Evolutionary conservation across 345 rosid species (phyloP).

Genomic region (Eucalyptus urophylla): DNA sequence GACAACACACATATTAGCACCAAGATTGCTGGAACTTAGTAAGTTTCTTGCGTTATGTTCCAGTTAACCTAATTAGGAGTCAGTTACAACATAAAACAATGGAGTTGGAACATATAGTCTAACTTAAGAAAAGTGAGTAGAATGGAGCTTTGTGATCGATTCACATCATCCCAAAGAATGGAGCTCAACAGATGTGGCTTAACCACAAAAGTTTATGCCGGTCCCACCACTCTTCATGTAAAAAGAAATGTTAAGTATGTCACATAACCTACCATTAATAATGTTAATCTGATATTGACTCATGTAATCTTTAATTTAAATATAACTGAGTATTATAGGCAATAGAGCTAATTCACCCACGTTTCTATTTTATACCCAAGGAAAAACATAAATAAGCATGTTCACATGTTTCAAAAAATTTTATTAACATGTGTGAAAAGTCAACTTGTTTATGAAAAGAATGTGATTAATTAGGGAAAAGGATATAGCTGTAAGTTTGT

Average conservation of each 20-base stretch:
- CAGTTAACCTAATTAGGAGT: neutral
- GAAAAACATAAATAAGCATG: neutral
- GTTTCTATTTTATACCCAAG: neutral
- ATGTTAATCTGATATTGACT: neutral
- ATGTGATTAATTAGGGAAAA: neutral
- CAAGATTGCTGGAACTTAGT: slow-evolving; percentile 18
- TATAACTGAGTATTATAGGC: neutral
- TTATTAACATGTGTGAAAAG: neutral
- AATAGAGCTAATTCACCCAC: neutral
- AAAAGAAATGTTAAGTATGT: neutral
- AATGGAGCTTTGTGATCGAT: too few relatives aligned
- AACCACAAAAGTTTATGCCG: too few relatives aligned
- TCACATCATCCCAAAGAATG: too few relatives aligned
- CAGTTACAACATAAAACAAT: neutral
- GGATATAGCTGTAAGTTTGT: neutral
- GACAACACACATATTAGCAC: slow-evolving; percentile 24
- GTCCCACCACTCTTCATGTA: too few relatives aligned
- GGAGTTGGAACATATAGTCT: too few relatives aligned
- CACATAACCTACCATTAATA: neutral
- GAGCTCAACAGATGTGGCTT: too few relatives aligned
- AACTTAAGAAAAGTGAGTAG: too few relatives aligned
- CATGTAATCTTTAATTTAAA: neutral
- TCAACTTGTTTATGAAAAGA: neutral
- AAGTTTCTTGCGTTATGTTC: neutral
- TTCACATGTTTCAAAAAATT: neutral